Conservation (phyloP, 495 filamentous ascomycete genomes). For the Penicillium crystallinum region DNA sequence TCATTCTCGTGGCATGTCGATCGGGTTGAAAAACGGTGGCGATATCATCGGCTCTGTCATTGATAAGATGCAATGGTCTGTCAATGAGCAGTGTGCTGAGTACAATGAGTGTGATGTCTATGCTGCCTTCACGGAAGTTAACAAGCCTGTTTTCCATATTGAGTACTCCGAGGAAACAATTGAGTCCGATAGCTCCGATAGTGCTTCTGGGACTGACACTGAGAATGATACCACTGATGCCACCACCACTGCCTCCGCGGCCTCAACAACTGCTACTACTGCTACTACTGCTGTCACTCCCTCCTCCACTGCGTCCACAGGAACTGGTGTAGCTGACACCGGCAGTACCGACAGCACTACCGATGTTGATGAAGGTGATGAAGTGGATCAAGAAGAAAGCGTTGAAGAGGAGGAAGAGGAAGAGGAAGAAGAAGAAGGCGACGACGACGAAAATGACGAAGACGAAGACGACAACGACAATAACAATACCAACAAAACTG, state of each 20-base stretch:
- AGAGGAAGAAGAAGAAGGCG: not conserved
- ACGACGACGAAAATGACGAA: not conserved
- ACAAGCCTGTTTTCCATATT: constrained; percentile 70
- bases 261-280: not conserved
- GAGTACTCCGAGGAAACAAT: constrained; percentile 52
- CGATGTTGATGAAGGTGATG: not conserved
- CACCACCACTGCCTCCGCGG: not conserved
- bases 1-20: constrained; percentile 41
- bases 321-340: not conserved
- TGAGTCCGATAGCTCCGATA: not conserved
- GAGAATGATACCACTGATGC: not conserved
- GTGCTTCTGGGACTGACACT: not conserved
- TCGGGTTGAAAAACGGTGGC: constrained; percentile 66
- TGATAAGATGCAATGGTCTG: constrained; percentile 55
- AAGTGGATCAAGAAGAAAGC: not conserved
- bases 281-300: not conserved
- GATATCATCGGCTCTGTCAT: constrained; percentile 55
- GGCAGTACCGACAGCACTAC: not conserved
- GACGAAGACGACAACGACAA: not conserved
- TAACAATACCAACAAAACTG: too few species aligned
- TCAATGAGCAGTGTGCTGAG: constrained; percentile 69
- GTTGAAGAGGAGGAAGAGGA: not conserved
- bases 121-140: constrained; percentile 49
- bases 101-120: constrained; percentile 55
- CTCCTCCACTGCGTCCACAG: not conserved